Evolutionary conservation across 306 rosid species (phyloP).

Genomic region (Myrica gale): DNA sequence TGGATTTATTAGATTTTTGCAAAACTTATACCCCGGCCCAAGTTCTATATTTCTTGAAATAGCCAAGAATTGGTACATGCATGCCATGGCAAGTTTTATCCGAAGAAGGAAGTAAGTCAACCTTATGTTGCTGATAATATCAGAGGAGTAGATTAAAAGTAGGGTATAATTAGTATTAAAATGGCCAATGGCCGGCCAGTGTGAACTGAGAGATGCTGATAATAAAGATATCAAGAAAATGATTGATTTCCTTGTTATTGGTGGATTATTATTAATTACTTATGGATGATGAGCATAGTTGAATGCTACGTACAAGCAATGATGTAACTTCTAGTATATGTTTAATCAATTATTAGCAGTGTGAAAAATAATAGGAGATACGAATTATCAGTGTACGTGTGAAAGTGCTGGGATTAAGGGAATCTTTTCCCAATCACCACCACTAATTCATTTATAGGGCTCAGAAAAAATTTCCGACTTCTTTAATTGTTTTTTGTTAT

Average conservation of each 20-base stretch:
- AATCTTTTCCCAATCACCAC: no score
- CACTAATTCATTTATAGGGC: no score
- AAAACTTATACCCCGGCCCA: no score
- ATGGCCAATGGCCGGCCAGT: background rate
- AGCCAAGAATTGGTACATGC: background rate
- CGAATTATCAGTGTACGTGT: background rate
- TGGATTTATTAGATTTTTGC: no score
- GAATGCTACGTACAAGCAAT: background rate
- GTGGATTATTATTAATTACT: background rate
- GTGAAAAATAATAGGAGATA: background rate
- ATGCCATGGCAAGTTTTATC: background rate
- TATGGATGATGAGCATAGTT: background rate
- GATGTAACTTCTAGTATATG: background rate
- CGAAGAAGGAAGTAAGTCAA: background rate
- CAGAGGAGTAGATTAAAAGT: no score
- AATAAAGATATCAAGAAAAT: background rate
- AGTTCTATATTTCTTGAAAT: background rate
- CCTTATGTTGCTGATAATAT: no score
- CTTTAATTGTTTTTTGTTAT: no score
- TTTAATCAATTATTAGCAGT: background rate
- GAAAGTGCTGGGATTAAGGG: no score
- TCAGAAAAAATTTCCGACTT: no score
- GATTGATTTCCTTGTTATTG: background rate
- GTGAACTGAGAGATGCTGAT: conserved; percentile 16
- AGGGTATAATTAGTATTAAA: no score